These are phyloP conservation scores for Fraxinus ornus DNA, from an alignment of 305 asterid genomes.

Conservation along the genomic window DNA sequence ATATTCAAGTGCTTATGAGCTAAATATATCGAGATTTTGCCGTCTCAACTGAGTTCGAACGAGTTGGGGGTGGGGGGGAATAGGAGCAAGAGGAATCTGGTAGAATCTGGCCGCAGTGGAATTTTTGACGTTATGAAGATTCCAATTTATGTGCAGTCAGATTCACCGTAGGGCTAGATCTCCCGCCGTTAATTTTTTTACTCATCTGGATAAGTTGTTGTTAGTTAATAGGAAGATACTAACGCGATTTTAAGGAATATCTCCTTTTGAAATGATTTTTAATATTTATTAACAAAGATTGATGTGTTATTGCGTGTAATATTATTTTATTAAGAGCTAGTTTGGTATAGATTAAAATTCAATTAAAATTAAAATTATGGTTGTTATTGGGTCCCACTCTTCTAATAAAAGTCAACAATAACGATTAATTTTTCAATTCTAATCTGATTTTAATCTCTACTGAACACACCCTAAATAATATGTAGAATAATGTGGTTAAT, in stretches of 20 bases:
- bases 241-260: neutral
- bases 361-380: no score
- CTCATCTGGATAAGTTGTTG: neutral
- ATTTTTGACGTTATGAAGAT: slow-evolving; percentile 10
- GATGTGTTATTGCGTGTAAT: no score
- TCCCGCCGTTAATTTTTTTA: neutral
- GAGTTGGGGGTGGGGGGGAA: neutral
- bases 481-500: no score
- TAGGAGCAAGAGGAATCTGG: slow-evolving; percentile 5
- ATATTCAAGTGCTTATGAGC: slow-evolving; percentile 1
- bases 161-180: neutral
- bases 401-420: no score
- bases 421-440: no score
- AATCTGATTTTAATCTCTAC: no score
- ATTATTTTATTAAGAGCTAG: no score
- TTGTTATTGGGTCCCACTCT: no score
- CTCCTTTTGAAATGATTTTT: neutral
- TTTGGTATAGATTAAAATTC: no score
- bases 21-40: neutral
- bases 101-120: slow-evolving; percentile 2
- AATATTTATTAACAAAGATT: neutral
- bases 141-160: slow-evolving; percentile 25
- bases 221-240: neutral
- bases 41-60: neutral
- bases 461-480: no score